These are phyloP conservation scores for Penicillium crustosum DNA, from an alignment of 2,329 filamentous ascomycete species.

Conservation along the genomic window DNA sequence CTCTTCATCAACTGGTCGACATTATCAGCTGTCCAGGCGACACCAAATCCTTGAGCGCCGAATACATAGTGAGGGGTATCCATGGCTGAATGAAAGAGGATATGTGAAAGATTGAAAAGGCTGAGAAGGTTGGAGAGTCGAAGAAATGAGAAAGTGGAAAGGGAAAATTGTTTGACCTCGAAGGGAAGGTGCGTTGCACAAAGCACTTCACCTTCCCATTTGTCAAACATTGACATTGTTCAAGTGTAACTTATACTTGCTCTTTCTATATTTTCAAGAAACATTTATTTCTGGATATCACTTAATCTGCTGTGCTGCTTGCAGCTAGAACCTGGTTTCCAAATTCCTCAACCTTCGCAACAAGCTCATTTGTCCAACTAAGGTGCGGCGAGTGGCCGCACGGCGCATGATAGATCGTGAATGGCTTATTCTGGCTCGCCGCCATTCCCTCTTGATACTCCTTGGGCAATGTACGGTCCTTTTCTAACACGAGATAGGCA, in stretches of 20 bases:
- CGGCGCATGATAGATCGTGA: conserved; percentile 27
- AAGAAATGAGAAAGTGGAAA: neutral
- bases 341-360: conserved; percentile 27
- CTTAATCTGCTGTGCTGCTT: neutral
- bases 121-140: neutral
- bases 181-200: conserved; percentile 2
- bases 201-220: neutral
- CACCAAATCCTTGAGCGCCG: neutral
- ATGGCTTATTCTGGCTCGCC: conserved; percentile 22
- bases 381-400: conserved; percentile 36
- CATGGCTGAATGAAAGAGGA: neutral
- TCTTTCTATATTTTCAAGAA: neutral
- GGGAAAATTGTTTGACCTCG: neutral
- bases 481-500: conserved; percentile 35
- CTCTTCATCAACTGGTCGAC: neutral
- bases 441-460: conserved; percentile 37
- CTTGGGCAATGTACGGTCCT: conserved; percentile 30
- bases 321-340: neutral
- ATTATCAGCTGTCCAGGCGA: neutral
- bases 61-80: conserved; percentile 5
- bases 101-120: neutral
- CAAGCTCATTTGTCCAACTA: conserved; percentile 32
- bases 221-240: neutral
- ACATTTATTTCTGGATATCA: neutral
- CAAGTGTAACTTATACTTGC: neutral